Conservation (phyloP, 352 stramenopile species). For the Peronospora farinosa region DNA sequence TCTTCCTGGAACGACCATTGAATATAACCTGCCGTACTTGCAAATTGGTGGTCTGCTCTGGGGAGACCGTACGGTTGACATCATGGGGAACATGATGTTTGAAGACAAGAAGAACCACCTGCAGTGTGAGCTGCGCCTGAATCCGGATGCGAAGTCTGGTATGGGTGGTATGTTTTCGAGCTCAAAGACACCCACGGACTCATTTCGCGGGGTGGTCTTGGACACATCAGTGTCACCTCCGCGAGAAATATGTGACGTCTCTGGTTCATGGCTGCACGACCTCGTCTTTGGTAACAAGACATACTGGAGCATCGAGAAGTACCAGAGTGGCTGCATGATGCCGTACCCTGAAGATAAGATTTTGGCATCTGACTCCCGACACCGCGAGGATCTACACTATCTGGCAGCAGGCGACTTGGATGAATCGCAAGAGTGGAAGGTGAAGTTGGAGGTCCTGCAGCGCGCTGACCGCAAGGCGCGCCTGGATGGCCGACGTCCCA, state of each 20-base stretch:
- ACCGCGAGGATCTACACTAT: slow-evolving; percentile 67
- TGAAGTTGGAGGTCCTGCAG: slow-evolving; percentile 75
- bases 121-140: slow-evolving; percentile 68
- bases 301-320: slow-evolving; percentile 66
- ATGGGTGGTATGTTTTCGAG: slow-evolving; percentile 82
- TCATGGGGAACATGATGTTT: slow-evolving; percentile 62
- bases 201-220: slow-evolving; percentile 59
- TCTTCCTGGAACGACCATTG: slow-evolving; percentile 43
- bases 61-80: slow-evolving; percentile 77
- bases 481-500: slow-evolving; percentile 63
- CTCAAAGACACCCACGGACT: slow-evolving; percentile 69
- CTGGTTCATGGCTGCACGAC: slow-evolving; percentile 74
- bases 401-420: slow-evolving; percentile 63
- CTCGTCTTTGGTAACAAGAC: slow-evolving; percentile 57
- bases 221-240: slow-evolving; percentile 46
- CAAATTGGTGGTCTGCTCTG: slow-evolving; percentile 73
- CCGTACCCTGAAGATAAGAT: slow-evolving; percentile 52
- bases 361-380: slow-evolving; percentile 61
- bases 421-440: slow-evolving; percentile 80
- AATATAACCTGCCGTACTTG: slow-evolving; percentile 68
- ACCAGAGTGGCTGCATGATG: slow-evolving; percentile 58
- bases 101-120: slow-evolving; percentile 73
- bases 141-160: slow-evolving; percentile 81
- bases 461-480: slow-evolving; percentile 69
- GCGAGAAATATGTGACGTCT: slow-evolving; percentile 62